Conservation (phyloP, 305 asterid genomes). For the Rubia peregrina region DNA sequence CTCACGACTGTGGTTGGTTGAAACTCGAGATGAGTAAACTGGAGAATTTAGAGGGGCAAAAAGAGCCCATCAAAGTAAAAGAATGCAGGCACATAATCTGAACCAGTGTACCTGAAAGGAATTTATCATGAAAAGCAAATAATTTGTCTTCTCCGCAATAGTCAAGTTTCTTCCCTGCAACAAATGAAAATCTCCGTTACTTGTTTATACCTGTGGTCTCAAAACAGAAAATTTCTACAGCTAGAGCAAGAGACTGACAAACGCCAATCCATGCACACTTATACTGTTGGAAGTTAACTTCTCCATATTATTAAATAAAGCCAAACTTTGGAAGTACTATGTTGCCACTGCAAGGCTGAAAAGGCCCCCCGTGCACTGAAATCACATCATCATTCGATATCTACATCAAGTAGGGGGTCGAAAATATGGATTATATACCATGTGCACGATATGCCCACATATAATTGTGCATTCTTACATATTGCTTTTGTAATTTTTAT, state of each 20-base stretch:
- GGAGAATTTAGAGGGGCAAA: neutral
- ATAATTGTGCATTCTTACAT: neutral
- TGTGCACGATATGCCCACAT: neutral
- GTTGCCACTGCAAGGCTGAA: too few species aligned
- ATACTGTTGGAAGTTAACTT: neutral
- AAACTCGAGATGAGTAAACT: neutral
- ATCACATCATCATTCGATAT: neutral
- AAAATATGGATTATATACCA: neutral
- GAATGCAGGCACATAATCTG: slow-evolving; percentile 13
- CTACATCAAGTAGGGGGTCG: neutral
- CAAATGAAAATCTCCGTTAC: slow-evolving; percentile 11
- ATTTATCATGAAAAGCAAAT: slow-evolving; percentile 94
- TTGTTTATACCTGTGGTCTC: neutral
- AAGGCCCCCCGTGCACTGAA: neutral
- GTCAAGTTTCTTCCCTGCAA: slow-evolving; percentile 86
- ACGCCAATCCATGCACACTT: too few species aligned
- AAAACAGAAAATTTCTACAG: neutral
- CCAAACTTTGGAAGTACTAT: neutral
- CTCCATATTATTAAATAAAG: neutral
- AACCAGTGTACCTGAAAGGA: slow-evolving; percentile 72
- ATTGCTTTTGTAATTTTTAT: neutral
- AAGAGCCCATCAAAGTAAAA: neutral
- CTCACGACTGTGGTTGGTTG: neutral
- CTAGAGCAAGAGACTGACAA: neutral
- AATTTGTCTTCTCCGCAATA: slow-evolving; percentile 88